Evolutionary conservation across 192 early-diverging fungal species (phyloP), one percentile per base, ranked within the genome.

Genomic region (Gamsiella multidivaricata): DNA sequence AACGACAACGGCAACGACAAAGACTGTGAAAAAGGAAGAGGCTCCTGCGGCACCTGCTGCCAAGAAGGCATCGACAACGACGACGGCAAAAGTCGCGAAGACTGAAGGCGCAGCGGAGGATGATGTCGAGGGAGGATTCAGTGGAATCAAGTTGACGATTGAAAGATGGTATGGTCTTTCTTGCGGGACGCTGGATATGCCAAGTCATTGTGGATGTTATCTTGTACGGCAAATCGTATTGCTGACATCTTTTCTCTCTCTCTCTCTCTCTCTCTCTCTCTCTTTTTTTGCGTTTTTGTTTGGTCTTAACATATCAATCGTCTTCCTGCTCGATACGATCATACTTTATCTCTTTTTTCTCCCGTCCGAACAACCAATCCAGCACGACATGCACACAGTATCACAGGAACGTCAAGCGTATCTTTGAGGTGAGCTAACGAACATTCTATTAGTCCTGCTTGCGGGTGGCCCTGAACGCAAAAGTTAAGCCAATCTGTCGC

Each of bases 321-420:
- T n/a, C n/a, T n/a, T n/a, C n/a, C n/a, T n/a, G n/a, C n/a, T n/a
- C n/a, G n/a, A n/a, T n/a, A n/a, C n/a, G n/a, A n/a, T 54, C 33
- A 17, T 31, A 26, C 8, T 43, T 17, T 42, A 6, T 42, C 31
- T 53, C 29, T 50, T 37, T 29, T 23, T 65, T 33, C 49, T 29
- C 42, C 23, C 17, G 9, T 26, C 23, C 12, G 18, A n/a, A 22
- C 32, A 55, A 46, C 17, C 23, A 26, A 5, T 51, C n/a, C 9
- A 70, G 69, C 59, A 47, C 39, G 4, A 70, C 69, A 17, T 70
- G 69, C 52, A 70, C 69, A 12, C 69, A 70, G 22, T 70, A 70
- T 43, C 59, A 55, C 11, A 49, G 23, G 52, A 70, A 70, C 41
- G 53, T 62, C 25, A 20, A 29, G 32, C 32, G 59, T 54, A 70